Base-by-base conservation (phyloP, 139 green algal genomes). In the Picochlorum sp. region DNA sequence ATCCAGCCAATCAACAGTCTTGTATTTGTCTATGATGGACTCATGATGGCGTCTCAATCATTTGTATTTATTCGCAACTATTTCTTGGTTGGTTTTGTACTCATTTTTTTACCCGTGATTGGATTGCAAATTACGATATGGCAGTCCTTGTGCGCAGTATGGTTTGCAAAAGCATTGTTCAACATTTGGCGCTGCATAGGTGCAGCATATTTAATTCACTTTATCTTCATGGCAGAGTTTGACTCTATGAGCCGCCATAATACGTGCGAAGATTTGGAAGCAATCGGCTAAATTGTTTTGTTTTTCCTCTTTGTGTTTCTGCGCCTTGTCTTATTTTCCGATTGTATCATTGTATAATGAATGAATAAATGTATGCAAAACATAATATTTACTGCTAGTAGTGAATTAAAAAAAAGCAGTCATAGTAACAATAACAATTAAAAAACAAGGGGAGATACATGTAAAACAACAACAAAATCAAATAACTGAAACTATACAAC, bases 1-100 rank as follows among this genome's bases (percentile, higher is more conserved):
- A 53, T 59, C 0, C 80, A 87, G 59, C 79, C 80, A 9, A 32
- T 87, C 12, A 87, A 87, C 43, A 60, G 68, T 20, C 14, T 76
- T 31, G 65, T 87, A 1, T 87, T 88, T 62, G 68, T 87, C 12
- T 75, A 76, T 29, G 80, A 87, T 57, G 80, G 78, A 3, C 47
- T 87, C 8, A 63, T 84, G 57, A 80, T 79, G 24, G 76, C 80
- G 14, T 66, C 70, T 2, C 77, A 88, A 39, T 36, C 44, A 13
- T 87, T 85, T 63, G 55, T 49, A 22, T 87, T 63, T 41, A 73
- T 75, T 10, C 49, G 79, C 3, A 62, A 70, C 49, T 65, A 68
- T 12, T 64, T 85, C 30, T 14, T 80, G 2, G 25, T 64, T 7
- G 76, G 76, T 16, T 82, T 85, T 30, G 45, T 64, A 5, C 7